Evolutionary conservation across 148 eudicot species (phyloP), one percentile per base, ranked within the genome.

Genomic region (Arbutus unedo): DNA sequence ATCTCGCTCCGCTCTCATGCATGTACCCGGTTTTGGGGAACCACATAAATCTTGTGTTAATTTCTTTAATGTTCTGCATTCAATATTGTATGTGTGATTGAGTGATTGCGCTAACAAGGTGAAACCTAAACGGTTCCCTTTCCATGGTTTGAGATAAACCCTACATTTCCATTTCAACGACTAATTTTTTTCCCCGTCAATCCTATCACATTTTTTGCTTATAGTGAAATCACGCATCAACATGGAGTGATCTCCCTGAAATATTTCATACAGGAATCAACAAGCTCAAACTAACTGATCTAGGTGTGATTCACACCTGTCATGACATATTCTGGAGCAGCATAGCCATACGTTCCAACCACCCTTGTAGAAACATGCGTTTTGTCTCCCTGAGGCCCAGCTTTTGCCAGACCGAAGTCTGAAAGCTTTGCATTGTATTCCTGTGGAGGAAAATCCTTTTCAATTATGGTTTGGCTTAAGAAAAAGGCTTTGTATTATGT

Each of bases 251-350:
- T 10, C 19, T 48, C 56, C 48, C 74, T 3, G 6, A 13, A 53
- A 77, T 19, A 59, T 38, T 55, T 54, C 79, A 54, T 31, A 38
- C 57, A 25, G 47, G 60, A 51, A 50, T 51, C 38, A 51, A 7
- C 45, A 16, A 31, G 64, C 25, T 60, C 66, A 79, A 49, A 45
- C 21, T 14, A 50, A 31, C 16, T 18, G 6, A 71, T 8, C 41
- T 41, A 7, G 13, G 68, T 54, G n/a, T 67, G 51, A 71, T 9
- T n/a, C 47, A 25, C 87, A 93, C 98, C 98, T 84, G 98, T 96
- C 99, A 96, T 96, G 48, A 96, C 98, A 79, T 96, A 96, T 82
- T 96, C 99, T 5, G 99, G 99, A 59, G 99, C 99, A 72, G 99
- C 99, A 87, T 96, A 96, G 67, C 99, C 99, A 90, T 96, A 96